phyloP scores from a whole-genome alignment of 106 monocot genomes.

The Dendrobium officinale region DNA sequence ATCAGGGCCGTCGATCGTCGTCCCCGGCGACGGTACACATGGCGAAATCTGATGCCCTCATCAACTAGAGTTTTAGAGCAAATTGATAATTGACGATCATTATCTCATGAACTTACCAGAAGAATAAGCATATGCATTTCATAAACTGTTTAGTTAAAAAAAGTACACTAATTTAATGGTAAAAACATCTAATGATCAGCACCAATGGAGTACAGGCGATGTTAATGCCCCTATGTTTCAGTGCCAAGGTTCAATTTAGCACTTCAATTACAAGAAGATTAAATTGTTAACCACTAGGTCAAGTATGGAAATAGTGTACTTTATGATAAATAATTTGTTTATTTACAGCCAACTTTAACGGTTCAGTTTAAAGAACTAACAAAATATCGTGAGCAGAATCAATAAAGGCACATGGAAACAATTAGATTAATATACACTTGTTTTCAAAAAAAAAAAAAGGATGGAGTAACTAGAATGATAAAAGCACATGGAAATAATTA shows the following conservation, averaged over 20 bases:
- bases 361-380: neutral
- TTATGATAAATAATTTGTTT: neutral
- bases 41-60: too few species aligned
- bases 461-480: neutral
- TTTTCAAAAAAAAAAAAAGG: neutral
- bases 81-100: neutral
- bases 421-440: neutral
- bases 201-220: neutral
- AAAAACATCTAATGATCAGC: neutral
- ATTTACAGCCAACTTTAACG: neutral
- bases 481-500: neutral
- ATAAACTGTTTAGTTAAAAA: neutral
- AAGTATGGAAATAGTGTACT: neutral
- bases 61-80: neutral
- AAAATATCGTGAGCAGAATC: neutral
- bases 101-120: neutral
- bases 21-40: too few species aligned
- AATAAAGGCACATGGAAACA: neutral
- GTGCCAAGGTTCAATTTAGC: neutral
- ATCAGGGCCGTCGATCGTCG: too few species aligned
- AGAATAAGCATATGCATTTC: neutral
- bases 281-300: neutral
- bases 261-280: neutral
- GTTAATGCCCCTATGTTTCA: neutral
- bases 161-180: neutral